Percentiles rank a stretch among this genome's conserved stretches.
These are phyloP conservation scores for Strobilomyces echinocephalus DNA, from an alignment of 768 basidiomycete genomes.

Conservation along the genomic window DNA sequence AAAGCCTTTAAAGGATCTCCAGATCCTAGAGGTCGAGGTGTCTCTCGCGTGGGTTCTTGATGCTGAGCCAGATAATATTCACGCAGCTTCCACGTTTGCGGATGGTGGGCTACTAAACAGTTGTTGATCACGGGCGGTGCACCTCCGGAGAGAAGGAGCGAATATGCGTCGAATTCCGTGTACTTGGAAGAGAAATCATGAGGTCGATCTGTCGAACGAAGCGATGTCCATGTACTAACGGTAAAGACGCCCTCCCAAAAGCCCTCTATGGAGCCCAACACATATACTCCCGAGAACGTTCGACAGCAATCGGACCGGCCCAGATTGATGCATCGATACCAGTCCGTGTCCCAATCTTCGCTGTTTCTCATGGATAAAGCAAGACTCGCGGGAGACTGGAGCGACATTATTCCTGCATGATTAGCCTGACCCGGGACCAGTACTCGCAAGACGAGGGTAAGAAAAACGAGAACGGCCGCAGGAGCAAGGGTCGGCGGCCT, in stretches of 20 bases:
- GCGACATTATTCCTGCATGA: background rate
- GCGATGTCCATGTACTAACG: slow-evolving; percentile 38
- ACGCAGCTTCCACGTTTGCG: slow-evolving; percentile 84
- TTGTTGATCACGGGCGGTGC: slow-evolving; percentile 63
- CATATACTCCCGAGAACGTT: slow-evolving; percentile 45
- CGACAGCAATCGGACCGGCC: slow-evolving; percentile 30
- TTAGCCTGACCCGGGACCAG: slow-evolving; percentile 2
- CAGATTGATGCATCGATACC: slow-evolving; percentile 51
- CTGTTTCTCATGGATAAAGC: slow-evolving; percentile 25
- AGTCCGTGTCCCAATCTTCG: slow-evolving; percentile 67
- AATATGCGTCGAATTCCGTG: slow-evolving; percentile 81
- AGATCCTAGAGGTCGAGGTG: slow-evolving; percentile 37
- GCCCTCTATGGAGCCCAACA: slow-evolving; percentile 67
- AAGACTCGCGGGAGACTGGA: slow-evolving; percentile 14
- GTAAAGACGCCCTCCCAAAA: slow-evolving; percentile 79
- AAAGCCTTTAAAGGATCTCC: slow-evolving; percentile 64
- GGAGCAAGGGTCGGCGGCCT: slow-evolving; percentile 58
- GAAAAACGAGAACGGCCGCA: slow-evolving; percentile 68
- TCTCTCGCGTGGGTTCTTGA: slow-evolving; percentile 10
- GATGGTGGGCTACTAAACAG: slow-evolving; percentile 75
- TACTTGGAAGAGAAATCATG: slow-evolving; percentile 42
- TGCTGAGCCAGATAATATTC: slow-evolving; percentile 60
- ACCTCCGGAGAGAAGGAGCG: slow-evolving; percentile 65
- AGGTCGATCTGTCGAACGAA: background rate
- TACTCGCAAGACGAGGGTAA: slow-evolving; percentile 43